Evolutionary conservation across 495 filamentous ascomycete species (phyloP), one percentile per base, ranked within the genome.

Genomic region (Chaetomium fimeti): DNA sequence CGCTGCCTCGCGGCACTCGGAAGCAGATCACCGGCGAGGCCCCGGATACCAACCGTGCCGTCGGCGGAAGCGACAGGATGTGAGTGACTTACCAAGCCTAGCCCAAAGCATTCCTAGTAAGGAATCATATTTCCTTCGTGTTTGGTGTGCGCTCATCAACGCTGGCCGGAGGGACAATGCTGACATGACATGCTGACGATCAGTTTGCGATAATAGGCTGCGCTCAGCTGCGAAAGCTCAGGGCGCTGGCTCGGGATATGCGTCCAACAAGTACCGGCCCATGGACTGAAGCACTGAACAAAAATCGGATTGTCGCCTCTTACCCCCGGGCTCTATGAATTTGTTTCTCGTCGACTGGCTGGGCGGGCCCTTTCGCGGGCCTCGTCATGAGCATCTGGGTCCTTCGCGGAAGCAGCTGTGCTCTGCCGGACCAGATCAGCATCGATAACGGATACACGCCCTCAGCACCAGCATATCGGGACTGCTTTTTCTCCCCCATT

Each of bases 11-110:
- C 70, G 84, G 87, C 80, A 85, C 91, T 79, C 87, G 92, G 76
- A 90, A 92, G 79, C 91, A 91, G 82, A 88, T 93, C 67, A 79
- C 80, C 69, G 85, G 87, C 76, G 89, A 93, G 72, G 89, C 87
- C 76, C 87, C 89, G 72, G 90, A 94, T 75, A 89, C 90, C 79
- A 91, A 87, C 84, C 88, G 91, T 81, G 89, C 88, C 81, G 85
- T 93, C 76, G 90, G 89, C 79, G 90, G 90, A 76, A 94, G 91
- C 84, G 91, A 94, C 82, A 90, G 94, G 89, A 98, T 98, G 94
- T 98, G 91, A 96, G 94, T 96, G 84, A 85, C 83, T 85, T 27
- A 80, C 75, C 72, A 81, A 53, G 76, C 74, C 74, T 81, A 76
- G 76, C 76, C 78, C 79, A 77, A 85, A 82, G 83, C 84, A 89